Evolutionary conservation across 2,329 filamentous ascomycete species (phyloP).

Genomic region (Cladosporium sp.): DNA sequence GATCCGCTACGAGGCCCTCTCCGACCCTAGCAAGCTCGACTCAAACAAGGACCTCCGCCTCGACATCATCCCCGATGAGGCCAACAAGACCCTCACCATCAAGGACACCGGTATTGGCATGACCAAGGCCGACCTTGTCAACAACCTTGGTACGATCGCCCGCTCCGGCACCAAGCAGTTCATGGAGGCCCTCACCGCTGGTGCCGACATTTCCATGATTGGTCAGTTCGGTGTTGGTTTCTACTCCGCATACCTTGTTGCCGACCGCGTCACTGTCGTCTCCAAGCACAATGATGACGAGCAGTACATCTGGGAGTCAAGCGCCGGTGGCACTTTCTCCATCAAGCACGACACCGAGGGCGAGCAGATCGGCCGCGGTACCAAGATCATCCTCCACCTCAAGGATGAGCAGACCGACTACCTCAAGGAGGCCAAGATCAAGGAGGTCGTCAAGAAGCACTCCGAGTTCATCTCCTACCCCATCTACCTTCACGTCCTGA

Average conservation of each 20-base stretch:
- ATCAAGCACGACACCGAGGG: slow-evolving; percentile 88
- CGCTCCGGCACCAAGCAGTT: slow-evolving; percentile 99
- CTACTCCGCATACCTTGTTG: slow-evolving; percentile 99
- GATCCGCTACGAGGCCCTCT: slow-evolving; percentile 98
- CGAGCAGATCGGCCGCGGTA: slow-evolving; percentile 87
- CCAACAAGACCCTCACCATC: slow-evolving; percentile 95
- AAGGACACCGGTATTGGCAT: slow-evolving; percentile 98
- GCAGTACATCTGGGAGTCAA: slow-evolving; percentile 99
- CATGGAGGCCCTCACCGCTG: slow-evolving; percentile 98
- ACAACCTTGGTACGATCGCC: slow-evolving; percentile 99
- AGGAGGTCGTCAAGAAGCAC: slow-evolving; percentile 99
- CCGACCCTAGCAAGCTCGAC: slow-evolving; percentile 96
- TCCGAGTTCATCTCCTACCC: slow-evolving; percentile 99
- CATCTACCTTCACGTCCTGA: slow-evolving; percentile 99
- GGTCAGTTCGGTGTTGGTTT: slow-evolving; percentile 99
- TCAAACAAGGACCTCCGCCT: slow-evolving; percentile 96
- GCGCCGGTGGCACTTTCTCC: slow-evolving; percentile 95
- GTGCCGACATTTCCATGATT: slow-evolving; percentile 99
- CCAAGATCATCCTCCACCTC: slow-evolving; percentile 96
- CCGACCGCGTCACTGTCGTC: slow-evolving; percentile 90
- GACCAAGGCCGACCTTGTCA: slow-evolving; percentile 99
- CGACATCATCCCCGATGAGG: slow-evolving; percentile 98
- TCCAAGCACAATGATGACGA: slow-evolving; percentile 99
- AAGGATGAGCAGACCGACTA: slow-evolving; percentile 99
- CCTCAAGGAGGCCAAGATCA: slow-evolving; percentile 98